Percentiles rank a stretch among this genome's conserved stretches.
These are phyloP conservation scores for Blastobotrys illinoisensis DNA, from an alignment of 1,139 yeast genomes.

Conservation along the genomic window DNA sequence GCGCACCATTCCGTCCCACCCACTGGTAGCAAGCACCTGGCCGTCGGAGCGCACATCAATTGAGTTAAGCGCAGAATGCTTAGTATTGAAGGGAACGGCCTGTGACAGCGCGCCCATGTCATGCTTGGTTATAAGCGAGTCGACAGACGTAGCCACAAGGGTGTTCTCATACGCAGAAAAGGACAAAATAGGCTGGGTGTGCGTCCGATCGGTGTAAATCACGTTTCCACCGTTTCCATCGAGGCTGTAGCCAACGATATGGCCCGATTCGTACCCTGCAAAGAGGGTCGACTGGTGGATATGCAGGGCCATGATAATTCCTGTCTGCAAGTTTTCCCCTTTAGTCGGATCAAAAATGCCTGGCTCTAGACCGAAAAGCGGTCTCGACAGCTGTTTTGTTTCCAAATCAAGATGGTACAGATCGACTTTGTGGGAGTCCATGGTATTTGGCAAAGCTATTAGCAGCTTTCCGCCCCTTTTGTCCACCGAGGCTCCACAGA, in stretches of 20 bases:
- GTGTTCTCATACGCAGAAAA: constrained; percentile 17
- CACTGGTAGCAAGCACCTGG: constrained; percentile 31
- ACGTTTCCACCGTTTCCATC: constrained; percentile 6
- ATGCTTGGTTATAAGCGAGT: constrained; percentile 28
- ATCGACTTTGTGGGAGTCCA: constrained; percentile 34
- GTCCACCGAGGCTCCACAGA: constrained; percentile 31
- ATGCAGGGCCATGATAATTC: constrained; percentile 36
- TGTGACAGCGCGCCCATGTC: constrained; percentile 12
- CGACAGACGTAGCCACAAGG: constrained; percentile 31
- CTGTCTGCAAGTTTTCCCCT: constrained; percentile 21
- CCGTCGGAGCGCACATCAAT: constrained; percentile 29
- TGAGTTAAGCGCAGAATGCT: constrained; percentile 30
- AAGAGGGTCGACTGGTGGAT: constrained; percentile 10
- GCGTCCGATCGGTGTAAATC: constrained; percentile 22
- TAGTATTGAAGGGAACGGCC: constrained; percentile 16
- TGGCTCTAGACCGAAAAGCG: constrained; percentile 5
- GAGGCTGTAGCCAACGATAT: constrained; percentile 26
- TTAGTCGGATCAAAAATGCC: background rate
- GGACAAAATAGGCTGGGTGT: constrained; percentile 34
- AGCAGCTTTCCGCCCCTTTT: constrained; percentile 2
- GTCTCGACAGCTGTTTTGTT: constrained; percentile 10
- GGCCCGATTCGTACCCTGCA: constrained; percentile 39
- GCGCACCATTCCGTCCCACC: constrained; percentile 39
- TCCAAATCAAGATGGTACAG: constrained; percentile 23
- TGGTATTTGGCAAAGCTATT: constrained; percentile 37